phyloP scores from a whole-genome alignment of 2,329 filamentous ascomycete genomes.

The Metarhizium robertsii region DNA sequence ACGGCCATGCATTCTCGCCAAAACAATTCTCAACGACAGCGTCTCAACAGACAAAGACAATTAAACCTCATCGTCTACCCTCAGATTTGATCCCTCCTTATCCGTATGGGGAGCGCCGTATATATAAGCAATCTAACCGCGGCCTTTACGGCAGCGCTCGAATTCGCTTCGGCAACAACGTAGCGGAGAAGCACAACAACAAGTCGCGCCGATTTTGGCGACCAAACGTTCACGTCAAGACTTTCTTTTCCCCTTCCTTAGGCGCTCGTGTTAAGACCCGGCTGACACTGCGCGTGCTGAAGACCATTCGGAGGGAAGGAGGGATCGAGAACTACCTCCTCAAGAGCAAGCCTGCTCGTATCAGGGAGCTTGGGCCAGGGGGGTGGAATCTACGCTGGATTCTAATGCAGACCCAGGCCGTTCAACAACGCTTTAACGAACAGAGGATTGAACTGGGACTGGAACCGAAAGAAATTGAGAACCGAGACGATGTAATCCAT shows the following conservation, averaged over 20 bases:
- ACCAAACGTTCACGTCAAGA: conserved; percentile 63
- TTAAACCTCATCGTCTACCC: conserved; percentile 34
- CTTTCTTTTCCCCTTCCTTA: conserved; percentile 55
- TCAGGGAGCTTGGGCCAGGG: conserved; percentile 79
- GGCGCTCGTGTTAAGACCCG: conserved; percentile 55
- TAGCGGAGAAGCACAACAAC: conserved; percentile 58
- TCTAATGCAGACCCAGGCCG: conserved; percentile 65
- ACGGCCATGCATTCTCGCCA: neutral
- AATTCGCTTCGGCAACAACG: conserved; percentile 73
- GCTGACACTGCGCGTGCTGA: conserved; percentile 59
- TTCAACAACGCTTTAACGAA: conserved; percentile 55
- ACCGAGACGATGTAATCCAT: conserved; percentile 28
- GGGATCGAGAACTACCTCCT: conserved; percentile 88
- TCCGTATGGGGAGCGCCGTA: conserved; percentile 58
- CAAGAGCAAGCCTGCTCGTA: conserved; percentile 64
- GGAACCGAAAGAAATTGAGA: conserved; percentile 24
- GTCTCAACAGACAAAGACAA: conserved; percentile 27
- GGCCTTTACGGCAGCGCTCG: conserved; percentile 62
- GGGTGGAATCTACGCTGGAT: conserved; percentile 89
- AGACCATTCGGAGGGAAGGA: conserved; percentile 73
- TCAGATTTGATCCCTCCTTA: conserved; percentile 52
- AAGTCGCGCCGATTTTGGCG: conserved; percentile 68
- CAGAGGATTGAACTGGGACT: conserved; percentile 61
- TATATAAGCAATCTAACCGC: conserved; percentile 73
- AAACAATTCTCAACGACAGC: conserved; percentile 29